phyloP scores from a whole-genome alignment of 169 alveolate species.

The Cryptosporidium tyzzeri region DNA sequence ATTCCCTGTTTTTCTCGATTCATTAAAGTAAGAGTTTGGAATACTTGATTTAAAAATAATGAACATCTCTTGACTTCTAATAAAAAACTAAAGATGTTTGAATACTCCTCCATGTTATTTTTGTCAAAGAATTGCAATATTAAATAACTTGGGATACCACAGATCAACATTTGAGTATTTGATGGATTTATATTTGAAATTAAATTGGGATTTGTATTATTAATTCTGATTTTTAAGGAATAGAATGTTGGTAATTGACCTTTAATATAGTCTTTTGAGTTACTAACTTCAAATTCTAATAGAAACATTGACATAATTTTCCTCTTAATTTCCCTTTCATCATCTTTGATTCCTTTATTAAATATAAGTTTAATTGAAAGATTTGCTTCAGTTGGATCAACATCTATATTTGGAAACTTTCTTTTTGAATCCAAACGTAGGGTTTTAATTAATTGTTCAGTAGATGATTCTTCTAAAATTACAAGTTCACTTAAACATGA shows the following conservation, averaged over 20 bases:
- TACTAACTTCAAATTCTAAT: slow-evolving; percentile 46
- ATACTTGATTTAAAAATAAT: slow-evolving; percentile 43
- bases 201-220: not conserved
- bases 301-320: slow-evolving; percentile 27
- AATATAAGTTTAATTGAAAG: slow-evolving; percentile 40
- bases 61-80: slow-evolving; percentile 62
- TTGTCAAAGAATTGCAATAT: slow-evolving; percentile 26
- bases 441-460: slow-evolving; percentile 38
- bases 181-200: slow-evolving; percentile 3
- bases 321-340: slow-evolving; percentile 4
- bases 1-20: slow-evolving; percentile 10
- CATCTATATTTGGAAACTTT: slow-evolving; percentile 59
- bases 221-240: slow-evolving; percentile 41
- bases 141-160: slow-evolving; percentile 51
- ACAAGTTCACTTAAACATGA: slow-evolving; percentile 34
- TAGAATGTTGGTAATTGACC: slow-evolving; percentile 53
- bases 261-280: slow-evolving; percentile 25
- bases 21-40: slow-evolving; percentile 1
- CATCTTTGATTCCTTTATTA: not conserved
- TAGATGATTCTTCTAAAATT: slow-evolving; percentile 30
- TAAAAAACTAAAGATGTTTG: slow-evolving; percentile 24
- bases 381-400: slow-evolving; percentile 70
- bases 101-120: slow-evolving; percentile 36
- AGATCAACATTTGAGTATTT: not conserved
- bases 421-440: slow-evolving; percentile 41